These are phyloP conservation scores for Nadsonia starkeyi-henricii DNA, from an alignment of 1,139 yeast genomes.

Conservation along the genomic window DNA sequence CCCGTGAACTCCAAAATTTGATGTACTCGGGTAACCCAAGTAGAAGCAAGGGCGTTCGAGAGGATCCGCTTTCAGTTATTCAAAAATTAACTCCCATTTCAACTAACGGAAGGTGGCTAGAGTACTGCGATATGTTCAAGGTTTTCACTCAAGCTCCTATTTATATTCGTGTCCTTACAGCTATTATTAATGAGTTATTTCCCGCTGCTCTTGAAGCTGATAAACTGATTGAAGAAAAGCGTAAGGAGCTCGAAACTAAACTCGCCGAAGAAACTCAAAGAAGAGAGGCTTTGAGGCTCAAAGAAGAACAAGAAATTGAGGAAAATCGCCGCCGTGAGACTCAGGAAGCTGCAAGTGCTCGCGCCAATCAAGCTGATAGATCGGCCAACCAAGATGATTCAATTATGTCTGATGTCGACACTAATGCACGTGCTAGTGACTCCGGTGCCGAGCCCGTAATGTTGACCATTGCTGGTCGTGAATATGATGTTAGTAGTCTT, in stretches of 20 bases:
- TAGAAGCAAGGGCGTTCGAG: slow-evolving; percentile 10
- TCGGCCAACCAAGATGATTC: slow-evolving; percentile 3
- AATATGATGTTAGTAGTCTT: slow-evolving; percentile 77
- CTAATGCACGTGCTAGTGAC: not conserved
- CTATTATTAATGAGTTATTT: slow-evolving; percentile 29
- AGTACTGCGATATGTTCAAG: slow-evolving; percentile 38
- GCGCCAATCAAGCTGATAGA: slow-evolving; percentile 9
- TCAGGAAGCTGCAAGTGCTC: slow-evolving; percentile 13
- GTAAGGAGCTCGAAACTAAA: slow-evolving; percentile 25
- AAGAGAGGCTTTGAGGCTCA: slow-evolving; percentile 15
- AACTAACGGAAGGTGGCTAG: slow-evolving; percentile 59
- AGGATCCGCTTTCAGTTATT: slow-evolving; percentile 13
- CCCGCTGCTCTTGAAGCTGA: slow-evolving; percentile 27
- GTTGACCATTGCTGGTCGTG: slow-evolving; percentile 65
- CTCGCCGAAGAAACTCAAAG: slow-evolving; percentile 24
- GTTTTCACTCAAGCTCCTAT: slow-evolving; percentile 30
- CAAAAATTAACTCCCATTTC: slow-evolving; percentile 31
- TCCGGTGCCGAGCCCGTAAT: slow-evolving; percentile 38
- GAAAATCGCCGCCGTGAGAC: slow-evolving; percentile 21
- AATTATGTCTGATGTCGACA: not conserved
- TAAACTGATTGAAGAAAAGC: slow-evolving; percentile 20
- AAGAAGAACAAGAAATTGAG: slow-evolving; percentile 17
- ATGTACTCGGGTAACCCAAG: slow-evolving; percentile 7
- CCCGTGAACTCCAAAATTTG: not conserved
- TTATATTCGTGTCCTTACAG: slow-evolving; percentile 35